These are phyloP conservation scores for Wickerhamomyces sp. DNA, from an alignment of 1,139 yeast species.

Conservation along the genomic window DNA sequence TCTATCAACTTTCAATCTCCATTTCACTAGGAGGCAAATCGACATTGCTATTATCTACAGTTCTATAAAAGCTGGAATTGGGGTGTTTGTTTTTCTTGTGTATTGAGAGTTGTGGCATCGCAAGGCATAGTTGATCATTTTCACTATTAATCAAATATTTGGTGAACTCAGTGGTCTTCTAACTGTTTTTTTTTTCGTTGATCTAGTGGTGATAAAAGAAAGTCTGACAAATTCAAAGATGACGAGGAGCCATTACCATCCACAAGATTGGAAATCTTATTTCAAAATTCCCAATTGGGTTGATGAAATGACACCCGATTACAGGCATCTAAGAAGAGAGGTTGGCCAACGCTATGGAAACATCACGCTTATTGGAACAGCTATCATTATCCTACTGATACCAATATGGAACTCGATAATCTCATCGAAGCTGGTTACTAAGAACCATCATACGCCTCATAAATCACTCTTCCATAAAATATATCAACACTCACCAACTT, in stretches of 20 bases:
- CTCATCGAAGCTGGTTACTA: background rate
- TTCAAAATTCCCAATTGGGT: slow-evolving; percentile 19
- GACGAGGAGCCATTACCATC: slow-evolving; percentile 5
- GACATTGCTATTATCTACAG: no score
- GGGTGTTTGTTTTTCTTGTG: no score
- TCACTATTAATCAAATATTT: no score
- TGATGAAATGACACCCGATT: slow-evolving; percentile 17
- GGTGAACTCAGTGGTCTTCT: no score
- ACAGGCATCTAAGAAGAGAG: slow-evolving; percentile 23
- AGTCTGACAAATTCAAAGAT: background rate
- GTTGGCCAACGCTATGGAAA: slow-evolving; percentile 33
- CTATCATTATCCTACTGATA: slow-evolving; percentile 24
- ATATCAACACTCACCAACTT: slow-evolving; percentile 20
- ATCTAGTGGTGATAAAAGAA: no score
- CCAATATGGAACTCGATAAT: slow-evolving; percentile 24
- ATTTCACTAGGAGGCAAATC: no score
- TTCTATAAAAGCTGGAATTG: no score
- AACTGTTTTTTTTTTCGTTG: no score
- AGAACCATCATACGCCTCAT: background rate
- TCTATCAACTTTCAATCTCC: no score
- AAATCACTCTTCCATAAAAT: slow-evolving; percentile 9
- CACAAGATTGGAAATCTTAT: slow-evolving; percentile 14
- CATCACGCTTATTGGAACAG: slow-evolving; percentile 27
- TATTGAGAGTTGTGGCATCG: no score
- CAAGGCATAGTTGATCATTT: no score